phyloP scores from a whole-genome alignment of 2,329 filamentous ascomycete genomes.

The Claviceps sp. region DNA sequence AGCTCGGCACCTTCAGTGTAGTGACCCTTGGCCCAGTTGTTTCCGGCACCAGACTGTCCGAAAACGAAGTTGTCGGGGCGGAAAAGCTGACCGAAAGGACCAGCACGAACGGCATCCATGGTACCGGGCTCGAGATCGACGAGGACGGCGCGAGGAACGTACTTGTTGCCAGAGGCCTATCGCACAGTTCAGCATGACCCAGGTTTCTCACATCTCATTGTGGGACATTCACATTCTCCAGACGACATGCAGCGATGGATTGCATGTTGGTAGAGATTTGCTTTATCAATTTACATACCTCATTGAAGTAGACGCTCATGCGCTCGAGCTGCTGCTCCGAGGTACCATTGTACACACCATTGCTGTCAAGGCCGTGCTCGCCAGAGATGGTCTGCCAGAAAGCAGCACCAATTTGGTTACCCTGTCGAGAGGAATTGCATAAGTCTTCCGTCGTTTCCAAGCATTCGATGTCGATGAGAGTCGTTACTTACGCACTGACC shows the following conservation, averaged over 20 bases:
- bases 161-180: slow-evolving; percentile 92
- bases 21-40: slow-evolving; percentile 99
- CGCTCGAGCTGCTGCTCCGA: slow-evolving; percentile 95
- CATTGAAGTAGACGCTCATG: slow-evolving; percentile 99
- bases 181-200: neutral
- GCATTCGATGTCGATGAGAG: slow-evolving; percentile 55
- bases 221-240: neutral
- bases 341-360: slow-evolving; percentile 96
- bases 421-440: slow-evolving; percentile 37
- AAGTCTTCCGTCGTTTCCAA: slow-evolving; percentile 16
- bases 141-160: slow-evolving; percentile 95
- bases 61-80: slow-evolving; percentile 99
- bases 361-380: slow-evolving; percentile 92
- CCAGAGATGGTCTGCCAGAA: slow-evolving; percentile 89
- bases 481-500: slow-evolving; percentile 86
- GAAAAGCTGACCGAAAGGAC: slow-evolving; percentile 97
- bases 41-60: slow-evolving; percentile 96
- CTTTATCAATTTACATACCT: slow-evolving; percentile 26
- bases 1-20: slow-evolving; percentile 99
- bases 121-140: slow-evolving; percentile 98
- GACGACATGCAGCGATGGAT: neutral
- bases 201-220: neutral
- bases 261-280: neutral
- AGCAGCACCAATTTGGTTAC: slow-evolving; percentile 99
- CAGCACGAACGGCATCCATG: slow-evolving; percentile 97